Evolutionary conservation across 2,329 filamentous ascomycete genomes (phyloP).

Genomic region (Colletotrichum tabaci): DNA sequence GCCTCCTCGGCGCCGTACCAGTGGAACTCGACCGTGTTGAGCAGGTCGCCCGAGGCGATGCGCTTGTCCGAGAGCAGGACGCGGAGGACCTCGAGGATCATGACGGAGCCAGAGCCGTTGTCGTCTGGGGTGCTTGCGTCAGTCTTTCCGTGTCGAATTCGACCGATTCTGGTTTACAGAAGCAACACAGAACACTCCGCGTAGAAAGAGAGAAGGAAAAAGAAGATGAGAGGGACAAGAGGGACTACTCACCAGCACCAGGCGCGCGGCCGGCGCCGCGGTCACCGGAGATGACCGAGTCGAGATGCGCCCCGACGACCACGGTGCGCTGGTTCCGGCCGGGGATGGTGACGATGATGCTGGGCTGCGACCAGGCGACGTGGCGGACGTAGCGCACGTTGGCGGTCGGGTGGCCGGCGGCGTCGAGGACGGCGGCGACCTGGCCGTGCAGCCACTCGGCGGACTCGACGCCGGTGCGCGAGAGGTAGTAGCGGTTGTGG

Average conservation of each 20-base stretch:
- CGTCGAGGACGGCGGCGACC: constrained; percentile 73
- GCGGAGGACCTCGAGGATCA: constrained; percentile 83
- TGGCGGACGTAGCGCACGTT: constrained; percentile 77
- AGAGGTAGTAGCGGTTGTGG: constrained; percentile 78
- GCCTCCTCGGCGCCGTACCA: constrained; percentile 90
- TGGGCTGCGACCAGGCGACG: constrained; percentile 78
- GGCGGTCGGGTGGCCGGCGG: constrained; percentile 73
- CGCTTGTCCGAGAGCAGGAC: constrained; percentile 77
- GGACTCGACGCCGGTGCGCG: constrained; percentile 76
- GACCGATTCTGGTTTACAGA: not conserved
- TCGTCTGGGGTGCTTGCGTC: constrained; percentile 67
- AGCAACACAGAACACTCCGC: not conserved
- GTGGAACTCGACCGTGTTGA: constrained; percentile 87
- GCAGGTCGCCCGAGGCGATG: constrained; percentile 73
- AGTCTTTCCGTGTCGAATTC: too few relatives aligned
- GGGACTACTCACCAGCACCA: constrained; percentile 62
- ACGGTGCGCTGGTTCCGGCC: constrained; percentile 79
- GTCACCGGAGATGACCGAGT: constrained; percentile 84
- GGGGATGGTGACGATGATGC: constrained; percentile 85
- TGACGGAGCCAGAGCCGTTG: constrained; percentile 83
- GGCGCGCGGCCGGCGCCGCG: constrained; percentile 80
- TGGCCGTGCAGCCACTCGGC: constrained; percentile 81
- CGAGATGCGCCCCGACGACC: constrained; percentile 84
- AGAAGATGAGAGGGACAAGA: not conserved
- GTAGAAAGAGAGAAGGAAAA: not conserved